A percentile compares a stretch with the other conserved stretches of the same genome.
Conservation (phyloP, 257 asterid species). For the Capsicum baccatum region DNA sequence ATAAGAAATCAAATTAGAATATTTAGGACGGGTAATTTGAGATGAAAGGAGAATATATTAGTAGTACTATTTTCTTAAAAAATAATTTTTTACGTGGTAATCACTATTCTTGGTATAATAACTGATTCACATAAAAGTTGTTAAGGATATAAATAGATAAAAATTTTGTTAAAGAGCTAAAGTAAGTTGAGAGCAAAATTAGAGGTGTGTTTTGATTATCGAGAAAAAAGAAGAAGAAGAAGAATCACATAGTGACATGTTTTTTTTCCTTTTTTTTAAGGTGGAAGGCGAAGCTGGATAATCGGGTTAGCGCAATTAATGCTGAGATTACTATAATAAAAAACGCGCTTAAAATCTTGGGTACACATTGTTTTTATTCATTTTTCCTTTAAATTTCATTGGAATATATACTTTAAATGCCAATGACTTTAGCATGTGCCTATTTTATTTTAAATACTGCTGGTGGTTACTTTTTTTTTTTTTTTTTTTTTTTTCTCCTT, state of each 20-base stretch:
- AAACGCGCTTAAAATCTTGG: slow-evolving; percentile 1
- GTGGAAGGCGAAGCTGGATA: slow-evolving; percentile 22
- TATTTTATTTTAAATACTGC: background rate
- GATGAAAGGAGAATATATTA: no score
- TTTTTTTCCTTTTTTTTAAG: background rate
- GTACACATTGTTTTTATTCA: background rate
- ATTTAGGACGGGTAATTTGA: no score
- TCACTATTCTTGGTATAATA: no score
- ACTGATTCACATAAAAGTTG: no score
- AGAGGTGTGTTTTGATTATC: no score
- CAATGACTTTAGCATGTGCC: slow-evolving; percentile 24
- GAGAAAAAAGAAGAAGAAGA: no score
- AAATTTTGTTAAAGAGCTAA: no score
- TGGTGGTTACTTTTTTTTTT: background rate
- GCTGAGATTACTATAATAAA: background rate
- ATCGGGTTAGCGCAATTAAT: slow-evolving; percentile 11
- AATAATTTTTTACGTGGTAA: no score
- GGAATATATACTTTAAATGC: slow-evolving; percentile 29
- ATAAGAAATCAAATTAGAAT: no score
- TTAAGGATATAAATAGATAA: no score
- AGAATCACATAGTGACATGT: background rate
- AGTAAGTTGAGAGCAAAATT: no score
- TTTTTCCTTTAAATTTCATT: background rate
- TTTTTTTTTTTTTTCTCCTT: background rate
- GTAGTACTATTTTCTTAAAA: no score